phyloP scores from a whole-genome alignment of 164 flowering plant species.

The Berberis thunbergii region DNA sequence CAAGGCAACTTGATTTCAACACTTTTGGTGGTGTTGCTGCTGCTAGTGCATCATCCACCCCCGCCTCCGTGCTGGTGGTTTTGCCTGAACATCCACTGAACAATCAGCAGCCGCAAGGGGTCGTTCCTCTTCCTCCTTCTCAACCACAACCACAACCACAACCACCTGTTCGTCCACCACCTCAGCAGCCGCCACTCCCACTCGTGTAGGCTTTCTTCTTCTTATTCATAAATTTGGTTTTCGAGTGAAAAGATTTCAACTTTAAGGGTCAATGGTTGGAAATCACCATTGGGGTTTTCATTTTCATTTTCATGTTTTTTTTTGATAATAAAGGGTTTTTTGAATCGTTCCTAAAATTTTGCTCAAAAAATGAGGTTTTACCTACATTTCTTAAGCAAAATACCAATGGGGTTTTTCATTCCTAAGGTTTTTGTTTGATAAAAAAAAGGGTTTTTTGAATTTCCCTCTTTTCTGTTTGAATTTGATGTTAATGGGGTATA shows the following conservation, averaged over 20 bases:
- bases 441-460: too few species aligned
- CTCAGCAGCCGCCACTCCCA: slow-evolving; percentile 2
- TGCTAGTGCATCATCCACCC: not conserved
- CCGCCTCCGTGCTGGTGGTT: too few species aligned
- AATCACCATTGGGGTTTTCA: not conserved
- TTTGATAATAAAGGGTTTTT: too few species aligned
- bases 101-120: slow-evolving; percentile 8
- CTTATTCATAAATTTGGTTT: not conserved
- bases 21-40: not conserved
- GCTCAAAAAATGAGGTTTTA: too few species aligned
- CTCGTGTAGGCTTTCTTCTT: slow-evolving; percentile 7
- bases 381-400: too few species aligned
- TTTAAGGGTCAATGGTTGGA: slow-evolving; percentile 3
- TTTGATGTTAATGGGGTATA: too few species aligned
- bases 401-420: too few species aligned
- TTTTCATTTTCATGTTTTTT: not conserved
- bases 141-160: slow-evolving; percentile 17
- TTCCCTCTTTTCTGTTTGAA: too few species aligned
- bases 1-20: slow-evolving; percentile 88
- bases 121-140: slow-evolving; percentile 3
- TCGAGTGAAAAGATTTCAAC: not conserved
- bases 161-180: slow-evolving; percentile 22
- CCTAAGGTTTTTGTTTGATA: too few species aligned
- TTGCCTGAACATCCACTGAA: too few species aligned
- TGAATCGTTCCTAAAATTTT: too few species aligned